Percentiles rank a stretch among this genome's conserved stretches.
Conservation (phyloP, 495 filamentous ascomycete species). For the Haplographium delicatum region DNA sequence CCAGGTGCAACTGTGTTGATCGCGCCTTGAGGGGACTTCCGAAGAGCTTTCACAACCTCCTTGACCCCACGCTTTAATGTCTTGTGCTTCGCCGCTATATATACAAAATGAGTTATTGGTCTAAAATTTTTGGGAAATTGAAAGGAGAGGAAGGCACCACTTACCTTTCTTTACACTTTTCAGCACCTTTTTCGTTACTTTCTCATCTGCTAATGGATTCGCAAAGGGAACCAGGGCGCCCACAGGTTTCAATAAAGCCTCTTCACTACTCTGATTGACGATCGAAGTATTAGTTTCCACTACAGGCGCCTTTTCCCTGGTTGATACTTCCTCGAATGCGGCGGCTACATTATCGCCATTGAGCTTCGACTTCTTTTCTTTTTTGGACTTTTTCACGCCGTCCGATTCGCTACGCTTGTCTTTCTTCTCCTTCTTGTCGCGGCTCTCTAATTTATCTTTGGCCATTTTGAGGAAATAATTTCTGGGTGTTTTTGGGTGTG, state of each 20-base stretch:
- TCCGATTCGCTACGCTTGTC: slow-evolving; percentile 72
- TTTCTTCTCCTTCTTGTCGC: slow-evolving; percentile 74
- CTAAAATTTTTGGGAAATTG: not conserved
- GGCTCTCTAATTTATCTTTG: slow-evolving; percentile 26
- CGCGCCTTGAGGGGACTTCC: slow-evolving; percentile 68
- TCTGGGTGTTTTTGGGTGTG: not conserved
- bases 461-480: slow-evolving; percentile 21
- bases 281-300: slow-evolving; percentile 37
- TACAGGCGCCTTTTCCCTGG: slow-evolving; percentile 26
- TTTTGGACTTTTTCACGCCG: slow-evolving; percentile 65
- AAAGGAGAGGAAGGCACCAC: slow-evolving; percentile 19
- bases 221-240: slow-evolving; percentile 91
- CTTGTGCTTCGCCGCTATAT: slow-evolving; percentile 81
- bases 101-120: slow-evolving; percentile 18
- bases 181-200: slow-evolving; percentile 84
- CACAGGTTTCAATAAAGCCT: slow-evolving; percentile 44
- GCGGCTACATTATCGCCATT: slow-evolving; percentile 52
- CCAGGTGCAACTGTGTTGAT: slow-evolving; percentile 51
- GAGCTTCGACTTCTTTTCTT: slow-evolving; percentile 67
- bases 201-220: slow-evolving; percentile 83
- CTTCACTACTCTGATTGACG: slow-evolving; percentile 45
- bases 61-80: slow-evolving; percentile 95
- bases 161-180: slow-evolving; percentile 92
- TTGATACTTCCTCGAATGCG: slow-evolving; percentile 43
- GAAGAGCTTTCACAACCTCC: slow-evolving; percentile 94